Evolutionary conservation across 2,329 filamentous ascomycete genomes (phyloP).

Genomic region (Ploettnerulaceae sp.): DNA sequence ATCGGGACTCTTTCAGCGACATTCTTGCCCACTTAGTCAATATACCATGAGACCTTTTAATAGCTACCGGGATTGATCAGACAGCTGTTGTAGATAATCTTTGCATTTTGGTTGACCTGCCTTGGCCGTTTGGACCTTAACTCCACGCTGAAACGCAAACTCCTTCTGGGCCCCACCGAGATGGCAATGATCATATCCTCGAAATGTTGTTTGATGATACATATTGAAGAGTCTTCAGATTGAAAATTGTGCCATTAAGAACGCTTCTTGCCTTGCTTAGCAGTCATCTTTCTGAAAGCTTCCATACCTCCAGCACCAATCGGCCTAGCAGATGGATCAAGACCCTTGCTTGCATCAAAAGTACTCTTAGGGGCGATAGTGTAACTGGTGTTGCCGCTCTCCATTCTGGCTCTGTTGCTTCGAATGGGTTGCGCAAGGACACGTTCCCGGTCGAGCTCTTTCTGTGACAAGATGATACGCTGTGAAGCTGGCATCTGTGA

Average conservation of each 20-base stretch:
- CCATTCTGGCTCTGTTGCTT: conserved; percentile 50
- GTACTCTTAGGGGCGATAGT: conserved; percentile 47
- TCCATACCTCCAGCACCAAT: conserved; percentile 60
- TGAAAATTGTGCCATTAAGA: conserved; percentile 5
- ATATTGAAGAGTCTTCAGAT: not conserved
- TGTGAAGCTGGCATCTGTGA: conserved; percentile 30
- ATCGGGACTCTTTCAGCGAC: not conserved
- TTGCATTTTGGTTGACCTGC: not conserved
- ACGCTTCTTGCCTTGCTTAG: conserved; percentile 53
- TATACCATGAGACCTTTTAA: not conserved
- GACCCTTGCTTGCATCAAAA: conserved; percentile 48
- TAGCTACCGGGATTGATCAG: not conserved
- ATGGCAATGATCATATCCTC: not conserved
- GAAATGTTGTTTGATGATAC: not conserved
- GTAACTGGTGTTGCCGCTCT: conserved; percentile 34
- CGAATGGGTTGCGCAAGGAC: conserved; percentile 51
- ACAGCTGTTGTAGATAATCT: not conserved
- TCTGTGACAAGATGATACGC: conserved; percentile 25
- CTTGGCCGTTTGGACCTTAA: conserved; percentile 5
- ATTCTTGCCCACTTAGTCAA: not conserved
- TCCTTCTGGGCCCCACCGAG: not conserved
- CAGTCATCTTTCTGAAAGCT: conserved; percentile 61
- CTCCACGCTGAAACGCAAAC: conserved; percentile 12
- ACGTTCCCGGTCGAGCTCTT: conserved; percentile 48
- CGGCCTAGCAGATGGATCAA: conserved; percentile 48